Evolutionary conservation across 2,329 filamentous ascomycete species (phyloP), one percentile per base, ranked within the genome.

Genomic region (Aspergillus arachidicola): DNA sequence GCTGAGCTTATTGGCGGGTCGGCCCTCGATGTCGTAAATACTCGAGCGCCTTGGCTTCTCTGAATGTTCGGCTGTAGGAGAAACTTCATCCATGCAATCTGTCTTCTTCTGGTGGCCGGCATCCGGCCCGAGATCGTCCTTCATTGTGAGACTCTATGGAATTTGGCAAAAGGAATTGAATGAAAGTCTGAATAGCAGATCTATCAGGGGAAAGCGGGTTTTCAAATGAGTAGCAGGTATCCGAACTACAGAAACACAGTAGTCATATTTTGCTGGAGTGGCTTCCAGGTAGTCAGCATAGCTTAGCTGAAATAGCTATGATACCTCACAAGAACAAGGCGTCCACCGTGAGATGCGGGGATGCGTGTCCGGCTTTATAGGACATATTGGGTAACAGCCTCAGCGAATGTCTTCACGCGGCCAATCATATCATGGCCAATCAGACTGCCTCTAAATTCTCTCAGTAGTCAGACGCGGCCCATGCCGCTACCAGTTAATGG

Each of bases 1-100:
- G 64, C 72, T 78, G 12, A 80, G 66, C 19, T 71, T 71, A 48
- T 68, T 67, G 3, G 64, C 58, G 12, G 68, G 55, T 4, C 64
- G 69, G 9, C 62, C 59, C 54, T 75, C 73, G 10, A 75, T 28
- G 48, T 76, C 74, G 34, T 68, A 68, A 21, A 72, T 58, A 12
- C 62, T 63, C 34, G 58, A 64, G 34, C 36, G 50, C 9, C 48
- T 64, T 2, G 59, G 62, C 38, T 66, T 48, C 51, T 73, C 69
- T 5, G 62, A 53, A 16, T 69, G 68, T 16, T 68, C 64, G 26
- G 61, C 50, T 14, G 51, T 48, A 3, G 60, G 26, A 11, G 60
- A 46, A 12, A n/a, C 43, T 26, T 59, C 54, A 12, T 62, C 48
- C 2, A 21, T 26, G 9, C 45, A 11, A 11, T 54, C 46, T 28